Conservation (phyloP, 2,329 filamentous ascomycete genomes). For the Alternaria gaisen region DNA sequence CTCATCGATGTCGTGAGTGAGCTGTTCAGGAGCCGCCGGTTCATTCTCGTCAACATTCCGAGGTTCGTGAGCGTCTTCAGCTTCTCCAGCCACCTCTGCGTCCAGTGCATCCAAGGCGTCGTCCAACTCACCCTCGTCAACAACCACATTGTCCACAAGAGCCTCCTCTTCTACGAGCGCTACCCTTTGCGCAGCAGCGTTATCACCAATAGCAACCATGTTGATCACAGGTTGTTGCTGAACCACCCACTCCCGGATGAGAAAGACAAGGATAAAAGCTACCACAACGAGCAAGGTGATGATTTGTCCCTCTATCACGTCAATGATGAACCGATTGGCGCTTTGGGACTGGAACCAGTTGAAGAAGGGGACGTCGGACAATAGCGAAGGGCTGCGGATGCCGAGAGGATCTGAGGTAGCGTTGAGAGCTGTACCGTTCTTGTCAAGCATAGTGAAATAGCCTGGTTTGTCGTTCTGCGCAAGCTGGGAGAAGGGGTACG, state of each 20-base stretch:
- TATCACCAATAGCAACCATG: conserved; percentile 62
- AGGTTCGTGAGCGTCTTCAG: conserved; percentile 8
- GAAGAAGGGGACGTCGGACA: conserved; percentile 68
- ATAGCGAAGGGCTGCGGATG: conserved; percentile 47
- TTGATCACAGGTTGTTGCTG: conserved; percentile 96
- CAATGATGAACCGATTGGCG: conserved; percentile 81
- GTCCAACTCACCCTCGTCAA: conserved; percentile 16
- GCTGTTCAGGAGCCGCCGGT: not conserved
- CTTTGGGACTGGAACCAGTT: conserved; percentile 64
- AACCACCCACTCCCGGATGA: conserved; percentile 97
- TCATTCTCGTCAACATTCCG: not conserved
- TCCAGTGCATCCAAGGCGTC: conserved; percentile 12
- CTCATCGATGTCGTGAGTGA: not conserved
- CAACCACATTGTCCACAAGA: conserved; percentile 20
- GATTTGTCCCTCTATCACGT: conserved; percentile 88
- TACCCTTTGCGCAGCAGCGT: conserved; percentile 38
- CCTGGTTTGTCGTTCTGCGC: conserved; percentile 28
- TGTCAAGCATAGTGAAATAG: conserved; percentile 33
- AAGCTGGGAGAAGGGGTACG: conserved; percentile 32
- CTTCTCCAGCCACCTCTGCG: conserved; percentile 10
- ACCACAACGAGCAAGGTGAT: conserved; percentile 92
- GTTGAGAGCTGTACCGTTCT: conserved; percentile 37
- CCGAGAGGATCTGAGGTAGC: conserved; percentile 37
- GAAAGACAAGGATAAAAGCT: conserved; percentile 94
- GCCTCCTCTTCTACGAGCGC: conserved; percentile 38